These are phyloP conservation scores for Salix dunnii DNA, from an alignment of 345 rosid genomes.

Conservation along the genomic window DNA sequence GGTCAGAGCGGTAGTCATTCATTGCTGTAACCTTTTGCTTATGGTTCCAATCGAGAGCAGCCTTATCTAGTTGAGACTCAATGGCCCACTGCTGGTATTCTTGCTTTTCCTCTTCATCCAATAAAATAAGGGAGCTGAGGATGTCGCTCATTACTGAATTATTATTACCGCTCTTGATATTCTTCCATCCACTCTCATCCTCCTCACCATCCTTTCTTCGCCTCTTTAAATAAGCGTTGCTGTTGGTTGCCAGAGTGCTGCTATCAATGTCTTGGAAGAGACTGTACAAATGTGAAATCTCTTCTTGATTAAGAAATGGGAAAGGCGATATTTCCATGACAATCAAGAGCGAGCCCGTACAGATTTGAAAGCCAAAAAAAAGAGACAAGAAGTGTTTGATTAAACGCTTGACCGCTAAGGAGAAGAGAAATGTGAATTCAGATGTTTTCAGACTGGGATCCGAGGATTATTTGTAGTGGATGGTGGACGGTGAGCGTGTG, in stretches of 20 bases:
- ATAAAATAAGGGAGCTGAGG: slow-evolving; percentile 45
- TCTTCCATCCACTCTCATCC: not conserved
- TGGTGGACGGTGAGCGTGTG: slow-evolving; percentile 27
- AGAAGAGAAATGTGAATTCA: not conserved
- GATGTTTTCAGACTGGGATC: not conserved
- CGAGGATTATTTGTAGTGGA: not conserved
- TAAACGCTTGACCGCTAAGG: not conserved
- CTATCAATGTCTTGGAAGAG: slow-evolving; percentile 30
- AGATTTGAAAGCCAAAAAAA: not conserved
- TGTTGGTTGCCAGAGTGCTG: not conserved
- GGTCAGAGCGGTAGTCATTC: slow-evolving; percentile 34
- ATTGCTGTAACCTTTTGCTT: slow-evolving; percentile 31
- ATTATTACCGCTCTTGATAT: not conserved
- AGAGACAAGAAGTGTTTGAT: not conserved
- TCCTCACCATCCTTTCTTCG: slow-evolving; percentile 15
- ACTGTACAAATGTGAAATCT: slow-evolving; percentile 25
- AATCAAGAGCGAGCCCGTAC: not conserved
- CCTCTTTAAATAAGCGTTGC: slow-evolving; percentile 12
- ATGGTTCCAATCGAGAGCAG: slow-evolving; percentile 45
- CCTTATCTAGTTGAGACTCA: slow-evolving; percentile 37
- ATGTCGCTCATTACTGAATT: slow-evolving; percentile 23
- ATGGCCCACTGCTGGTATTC: slow-evolving; percentile 36
- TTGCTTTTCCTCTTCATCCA: slow-evolving; percentile 65
- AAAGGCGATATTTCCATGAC: slow-evolving; percentile 30
- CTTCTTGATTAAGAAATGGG: slow-evolving; percentile 34